A percentile compares a stretch with the other conserved stretches of the same genome.
Evolutionary conservation across 768 basidiomycete species (phyloP).

Genomic region (Harrya chromipes): DNA sequence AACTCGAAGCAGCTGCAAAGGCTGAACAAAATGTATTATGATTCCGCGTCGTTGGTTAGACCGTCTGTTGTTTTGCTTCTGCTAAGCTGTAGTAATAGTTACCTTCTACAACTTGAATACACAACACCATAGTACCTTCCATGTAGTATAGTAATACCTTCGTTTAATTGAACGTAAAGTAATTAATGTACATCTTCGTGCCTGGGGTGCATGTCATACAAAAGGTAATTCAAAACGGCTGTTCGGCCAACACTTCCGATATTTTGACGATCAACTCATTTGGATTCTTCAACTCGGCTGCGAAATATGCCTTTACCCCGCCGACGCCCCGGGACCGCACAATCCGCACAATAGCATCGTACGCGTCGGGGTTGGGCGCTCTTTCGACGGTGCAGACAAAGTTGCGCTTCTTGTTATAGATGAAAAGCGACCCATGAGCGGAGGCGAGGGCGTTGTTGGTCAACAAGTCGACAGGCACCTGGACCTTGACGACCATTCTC

Average conservation of each 20-base stretch:
- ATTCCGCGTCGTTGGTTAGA: background rate
- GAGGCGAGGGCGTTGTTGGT: constrained; percentile 1
- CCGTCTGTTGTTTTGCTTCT: background rate
- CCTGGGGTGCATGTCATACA: background rate
- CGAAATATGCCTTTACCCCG: constrained; percentile 52
- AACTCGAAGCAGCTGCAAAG: constrained; percentile 24
- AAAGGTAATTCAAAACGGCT: constrained; percentile 41
- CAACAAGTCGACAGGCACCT: constrained; percentile 36
- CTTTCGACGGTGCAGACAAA: constrained; percentile 45
- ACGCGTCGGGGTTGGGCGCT: constrained; percentile 34
- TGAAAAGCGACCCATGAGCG: constrained; percentile 31
- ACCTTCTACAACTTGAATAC: background rate
- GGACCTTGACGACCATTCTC: constrained; percentile 51
- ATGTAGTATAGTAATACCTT: background rate
- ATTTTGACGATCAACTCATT: constrained; percentile 50
- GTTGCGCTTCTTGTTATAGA: constrained; percentile 54
- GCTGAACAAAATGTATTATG: background rate
- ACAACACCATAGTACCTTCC: background rate
- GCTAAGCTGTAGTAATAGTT: background rate
- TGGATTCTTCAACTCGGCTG: constrained; percentile 45
- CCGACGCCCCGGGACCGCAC: constrained; percentile 42
- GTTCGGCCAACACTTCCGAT: constrained; percentile 52
- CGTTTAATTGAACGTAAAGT: background rate
- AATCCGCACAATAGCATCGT: constrained; percentile 38
- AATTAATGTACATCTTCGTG: background rate